Conservation (phyloP, 148 eudicot genomes). For the Chenopodium suecicum region DNA sequence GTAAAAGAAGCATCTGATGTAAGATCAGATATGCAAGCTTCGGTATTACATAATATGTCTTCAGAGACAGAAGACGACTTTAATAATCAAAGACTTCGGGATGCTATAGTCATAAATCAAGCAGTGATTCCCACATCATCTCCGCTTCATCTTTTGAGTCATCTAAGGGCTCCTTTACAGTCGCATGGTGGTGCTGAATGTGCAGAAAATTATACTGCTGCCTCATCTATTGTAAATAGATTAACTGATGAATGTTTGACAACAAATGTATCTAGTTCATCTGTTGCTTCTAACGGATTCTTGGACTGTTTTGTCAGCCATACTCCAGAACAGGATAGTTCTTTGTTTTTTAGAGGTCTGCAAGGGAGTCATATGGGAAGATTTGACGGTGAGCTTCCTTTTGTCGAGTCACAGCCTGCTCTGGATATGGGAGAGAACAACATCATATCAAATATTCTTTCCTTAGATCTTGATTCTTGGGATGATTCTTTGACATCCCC, state of each 20-base stretch:
- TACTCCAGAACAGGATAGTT: slow-evolving; percentile 34
- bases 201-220: slow-evolving; percentile 23
- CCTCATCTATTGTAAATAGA: slow-evolving; percentile 42
- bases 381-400: slow-evolving; percentile 39
- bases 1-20: slow-evolving; percentile 30
- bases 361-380: slow-evolving; percentile 38
- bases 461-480: slow-evolving; percentile 82
- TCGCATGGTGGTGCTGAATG: slow-evolving; percentile 34
- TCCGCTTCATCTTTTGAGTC: slow-evolving; percentile 38
- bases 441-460: slow-evolving; percentile 85
- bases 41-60: slow-evolving; percentile 32
- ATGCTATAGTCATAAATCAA: slow-evolving; percentile 50
- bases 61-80: slow-evolving; percentile 54
- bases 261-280: slow-evolving; percentile 28
- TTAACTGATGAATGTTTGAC: slow-evolving; percentile 29
- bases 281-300: slow-evolving; percentile 43
- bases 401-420: slow-evolving; percentile 32
- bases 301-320: slow-evolving; percentile 34
- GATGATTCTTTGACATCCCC: slow-evolving; percentile 73
- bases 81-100: slow-evolving; percentile 53
- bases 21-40: slow-evolving; percentile 31
- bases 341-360: slow-evolving; percentile 37
- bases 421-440: slow-evolving; percentile 69
- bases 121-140: slow-evolving; percentile 37
- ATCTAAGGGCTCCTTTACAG: slow-evolving; percentile 36